Base-by-base conservation (phyloP, 179 eudicot genomes). In the Vitellaria paradoxa region DNA sequence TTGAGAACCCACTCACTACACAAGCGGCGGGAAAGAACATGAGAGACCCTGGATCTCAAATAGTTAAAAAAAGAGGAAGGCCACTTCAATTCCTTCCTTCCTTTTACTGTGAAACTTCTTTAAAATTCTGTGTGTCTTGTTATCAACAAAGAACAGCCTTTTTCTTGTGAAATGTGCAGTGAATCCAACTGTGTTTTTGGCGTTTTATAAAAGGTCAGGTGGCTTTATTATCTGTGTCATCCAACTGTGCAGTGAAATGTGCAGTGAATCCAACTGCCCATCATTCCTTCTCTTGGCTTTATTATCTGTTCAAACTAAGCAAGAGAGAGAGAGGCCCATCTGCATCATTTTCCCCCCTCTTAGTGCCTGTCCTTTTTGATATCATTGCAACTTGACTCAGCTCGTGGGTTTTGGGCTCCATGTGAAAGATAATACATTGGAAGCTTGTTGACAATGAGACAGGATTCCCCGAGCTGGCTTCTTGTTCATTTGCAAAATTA, bases 131-230 rank as follows among this genome's bases (percentile, higher is more conserved):
- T 75, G 52, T 76, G 80, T 66, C 66, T 73, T 72, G 77, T 73
- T 80, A 81, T 71, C 80, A 75, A 76, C 49, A 67, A 40, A n/a
- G 4, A 64, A 66, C 79, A 76, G 74, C 74, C 70, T 72, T 81
- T 81, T 77, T 77, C 81, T 70, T 77, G 84, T 77, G 81, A 77
- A 68, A 73, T 30, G 37, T 30, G 37, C 37, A 30, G 37, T 30
- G 37, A 1, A 30, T 30, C 37, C 37, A 30, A 30, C 37, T 30
- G 37, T 30, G 37, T 30, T 30, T 30, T 30, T 30, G 37, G 37
- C 37, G 37, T 30, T 30, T 30, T 30, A 30, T 30, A 30, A 30
- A 0, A 30, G 1, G 37, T 30, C 37, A 30, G 37, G 37, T 30
- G 37, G 68, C n/a, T 30, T 77, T 69, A 46, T 49, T 77, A 60